Base-by-base conservation (phyloP, 768 basidiomycete species). In the Tricholoma bakamatsutake region DNA sequence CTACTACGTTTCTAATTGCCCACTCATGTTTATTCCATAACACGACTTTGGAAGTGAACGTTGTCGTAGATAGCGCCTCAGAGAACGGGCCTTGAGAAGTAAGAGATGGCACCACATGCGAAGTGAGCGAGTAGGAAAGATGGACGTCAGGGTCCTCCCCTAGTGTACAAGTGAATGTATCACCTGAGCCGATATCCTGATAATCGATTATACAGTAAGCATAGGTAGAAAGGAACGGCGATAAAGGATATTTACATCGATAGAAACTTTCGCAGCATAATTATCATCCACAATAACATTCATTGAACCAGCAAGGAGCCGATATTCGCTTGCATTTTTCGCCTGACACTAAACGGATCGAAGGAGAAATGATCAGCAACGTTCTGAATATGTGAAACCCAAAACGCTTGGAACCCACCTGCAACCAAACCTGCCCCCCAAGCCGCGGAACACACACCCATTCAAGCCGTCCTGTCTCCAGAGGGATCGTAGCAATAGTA, bases 321-420 rank as follows among this genome's bases (percentile, higher is more conserved):
- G 70, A 59, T 82, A 82, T 51, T 81, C 79, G 63, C 80, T 82
- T 43, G 73, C 79, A 60, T 85, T 85, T 65, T 78, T 77, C 51
- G 85, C 76, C 56, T 71, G 65, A 56, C 75, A 79, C 76, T 80
- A 49, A 9, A 61, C 53, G 57, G 47, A 5, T 47, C 12, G 8
- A 55, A 13, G 13, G 27, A 48, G 21, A 46, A 47, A 5, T 35
- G n/a, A 28, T 54, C 48, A 33, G 50, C 21, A 10, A 8, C 17
- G 52, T 2, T 48, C 30, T 34, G n/a, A 30, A 27, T 17, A 35
- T 3, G 35, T 13, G 49, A 13, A 57, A 34, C 15, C 51, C n/a
- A 27, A 17, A 51, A 12, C 21, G 21, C 21, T 21, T 17, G n/a
- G 21, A 21, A 66, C 68, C 17, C 40, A 78, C 80, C 64, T 80